Evolutionary conservation across 2,329 filamentous ascomycete genomes (phyloP).

Genomic region (Tolypocladium nubicola): DNA sequence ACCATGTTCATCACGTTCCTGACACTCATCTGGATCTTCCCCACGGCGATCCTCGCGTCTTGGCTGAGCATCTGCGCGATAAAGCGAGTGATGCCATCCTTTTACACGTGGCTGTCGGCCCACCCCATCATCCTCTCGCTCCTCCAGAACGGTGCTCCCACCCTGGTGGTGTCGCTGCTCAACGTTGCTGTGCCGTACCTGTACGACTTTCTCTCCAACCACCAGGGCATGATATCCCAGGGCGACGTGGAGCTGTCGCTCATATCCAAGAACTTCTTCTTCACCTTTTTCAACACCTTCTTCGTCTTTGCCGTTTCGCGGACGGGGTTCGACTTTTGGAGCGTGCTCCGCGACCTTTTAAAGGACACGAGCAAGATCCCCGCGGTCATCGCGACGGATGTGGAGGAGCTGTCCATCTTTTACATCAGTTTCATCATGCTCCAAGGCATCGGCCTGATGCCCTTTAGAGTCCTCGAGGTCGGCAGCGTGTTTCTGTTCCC

Average conservation of each 20-base stretch:
- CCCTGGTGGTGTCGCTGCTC: constrained; percentile 72
- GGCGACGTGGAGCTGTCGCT: constrained; percentile 89
- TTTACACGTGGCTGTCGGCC: constrained; percentile 55
- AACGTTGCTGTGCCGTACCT: constrained; percentile 87
- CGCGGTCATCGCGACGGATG: constrained; percentile 60
- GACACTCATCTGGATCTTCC: constrained; percentile 78
- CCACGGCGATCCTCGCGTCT: constrained; percentile 69
- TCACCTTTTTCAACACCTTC: constrained; percentile 98
- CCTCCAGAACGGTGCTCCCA: constrained; percentile 80
- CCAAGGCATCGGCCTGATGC: constrained; percentile 87
- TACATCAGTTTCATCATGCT: constrained; percentile 92
- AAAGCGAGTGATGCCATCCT: constrained; percentile 55
- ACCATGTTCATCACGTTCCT: constrained; percentile 74
- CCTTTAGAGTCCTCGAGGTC: constrained; percentile 83
- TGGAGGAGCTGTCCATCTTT: constrained; percentile 68
- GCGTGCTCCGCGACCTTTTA: constrained; percentile 61
- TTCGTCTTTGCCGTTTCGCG: constrained; percentile 85
- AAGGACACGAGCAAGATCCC: constrained; percentile 73
- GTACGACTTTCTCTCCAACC: constrained; percentile 85
- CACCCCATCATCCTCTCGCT: constrained; percentile 65
- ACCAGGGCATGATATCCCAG: constrained; percentile 90
- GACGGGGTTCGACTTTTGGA: constrained; percentile 67
- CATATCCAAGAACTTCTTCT: constrained; percentile 98
- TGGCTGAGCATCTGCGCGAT: constrained; percentile 77
- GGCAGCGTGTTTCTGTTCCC: constrained; percentile 79